Base-by-base conservation (phyloP, 2,329 filamentous ascomycete genomes). In the Beauveria bassiana region DNA sequence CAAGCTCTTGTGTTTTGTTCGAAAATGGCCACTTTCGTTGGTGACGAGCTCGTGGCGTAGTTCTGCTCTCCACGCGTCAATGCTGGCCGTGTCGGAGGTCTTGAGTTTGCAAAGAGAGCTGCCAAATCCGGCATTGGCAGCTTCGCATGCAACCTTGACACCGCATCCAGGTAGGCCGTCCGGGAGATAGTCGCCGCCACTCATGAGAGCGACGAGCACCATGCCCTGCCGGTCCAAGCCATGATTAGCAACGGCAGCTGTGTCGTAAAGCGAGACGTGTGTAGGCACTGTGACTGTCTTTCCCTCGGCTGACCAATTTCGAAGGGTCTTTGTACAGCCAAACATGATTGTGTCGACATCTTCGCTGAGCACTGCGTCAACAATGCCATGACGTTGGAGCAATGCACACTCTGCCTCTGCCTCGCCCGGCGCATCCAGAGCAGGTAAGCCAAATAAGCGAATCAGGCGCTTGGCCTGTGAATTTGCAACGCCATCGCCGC, bases 281-380 rank as follows among this genome's bases (percentile, higher is more conserved):
- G 93, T 97, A 0, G 92, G 90, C 0, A 80, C 78, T 64, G 88
- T 89, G 67, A 80, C 77, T n/a, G 78, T 81, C 50, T 78, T 81
- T 14, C 80, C 81, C 70, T 96, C 91, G 3, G 89, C 82, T 0
- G 90, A 90, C 87, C 91, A 97, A 68, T 91, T 93, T 56, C 91
- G 83, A 47, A 97, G 76, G 0, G 89, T 93, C 43, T 85, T 76
- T 0, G 84, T 86, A 65, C 91, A 95, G 1, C 95, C 95, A 75
- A 98, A 98, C 93, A 98, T 98, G 68, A 98, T 84, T 2, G 93
- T 95, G 71, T 99, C 95, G 49, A 97, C 92, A 78, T 99, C 95
- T 72, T 99, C 93, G 72, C 91, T 97, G 68, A 99, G 79, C 1
- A 98, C 95, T 0, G 91, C 93, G 73, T 99, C 95, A 1, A 96